Percentiles rank a stretch among this genome's conserved stretches.
Evolutionary conservation across 2,329 filamentous ascomycete genomes (phyloP).

Genomic region (Arthrobotrys sinensis): DNA sequence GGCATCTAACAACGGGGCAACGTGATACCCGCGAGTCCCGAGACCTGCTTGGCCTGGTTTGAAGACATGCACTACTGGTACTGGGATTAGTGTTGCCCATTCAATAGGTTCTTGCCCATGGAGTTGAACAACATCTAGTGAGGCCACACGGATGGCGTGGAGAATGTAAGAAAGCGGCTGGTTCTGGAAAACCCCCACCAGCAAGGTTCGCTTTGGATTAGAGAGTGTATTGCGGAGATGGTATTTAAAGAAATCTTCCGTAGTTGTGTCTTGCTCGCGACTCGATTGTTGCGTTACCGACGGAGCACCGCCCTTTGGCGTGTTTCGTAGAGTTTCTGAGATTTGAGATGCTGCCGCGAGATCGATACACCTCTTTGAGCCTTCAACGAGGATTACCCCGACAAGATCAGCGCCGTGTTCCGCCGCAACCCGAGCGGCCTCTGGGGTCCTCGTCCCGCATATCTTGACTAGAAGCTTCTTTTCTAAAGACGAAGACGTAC

Average conservation of each 20-base stretch:
- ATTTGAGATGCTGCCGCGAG: conserved; percentile 85
- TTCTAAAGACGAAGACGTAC: conserved; percentile 61
- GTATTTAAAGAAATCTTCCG: conserved; percentile 62
- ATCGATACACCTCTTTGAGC: conserved; percentile 83
- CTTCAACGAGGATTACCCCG: conserved; percentile 90
- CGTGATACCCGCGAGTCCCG: conserved; percentile 78
- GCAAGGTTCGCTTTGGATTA: conserved; percentile 76
- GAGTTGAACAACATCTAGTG: conserved; percentile 90
- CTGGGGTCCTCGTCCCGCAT: conserved; percentile 87
- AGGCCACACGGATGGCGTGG: conserved; percentile 80
- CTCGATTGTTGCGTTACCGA: conserved; percentile 65
- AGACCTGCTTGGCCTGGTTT: conserved; percentile 75
- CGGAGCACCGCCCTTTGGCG: conserved; percentile 66
- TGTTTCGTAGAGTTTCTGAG: conserved; percentile 80
- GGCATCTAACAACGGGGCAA: conserved; percentile 86
- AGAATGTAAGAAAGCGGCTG: conserved; percentile 88
- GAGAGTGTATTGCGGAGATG: conserved; percentile 72
- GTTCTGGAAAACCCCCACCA: conserved; percentile 95
- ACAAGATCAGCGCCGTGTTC: conserved; percentile 91
- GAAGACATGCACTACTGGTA: conserved; percentile 91
- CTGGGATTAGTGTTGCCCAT: conserved; percentile 89
- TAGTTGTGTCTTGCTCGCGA: conserved; percentile 42
- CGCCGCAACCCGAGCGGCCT: conserved; percentile 84
- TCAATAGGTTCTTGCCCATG: conserved; percentile 94
- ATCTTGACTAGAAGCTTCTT: conserved; percentile 85